A percentile compares a stretch with the other conserved stretches of the same genome.
Evolutionary conservation across 352 stramenopile genomes (phyloP).

Genomic region (Plasmopara viticola): DNA sequence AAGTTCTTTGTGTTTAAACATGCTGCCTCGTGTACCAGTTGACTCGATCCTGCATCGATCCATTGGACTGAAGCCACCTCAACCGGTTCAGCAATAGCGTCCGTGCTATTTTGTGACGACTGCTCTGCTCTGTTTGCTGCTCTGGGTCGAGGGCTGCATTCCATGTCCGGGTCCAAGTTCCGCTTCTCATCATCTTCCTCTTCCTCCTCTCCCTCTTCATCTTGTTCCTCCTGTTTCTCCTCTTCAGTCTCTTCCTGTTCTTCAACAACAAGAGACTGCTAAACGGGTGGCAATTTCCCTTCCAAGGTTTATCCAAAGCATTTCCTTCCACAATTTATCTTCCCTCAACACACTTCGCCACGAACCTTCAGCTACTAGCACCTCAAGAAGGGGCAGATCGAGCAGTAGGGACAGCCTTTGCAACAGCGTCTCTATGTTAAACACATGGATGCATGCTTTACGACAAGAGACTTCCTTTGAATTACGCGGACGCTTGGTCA

Average conservation of each 20-base stretch:
- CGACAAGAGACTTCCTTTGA: constrained; percentile 19
- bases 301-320: constrained; percentile 19
- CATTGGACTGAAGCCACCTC: constrained; percentile 2
- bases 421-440: constrained; percentile 31
- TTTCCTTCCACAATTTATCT: constrained; percentile 21
- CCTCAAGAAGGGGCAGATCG: constrained; percentile 30
- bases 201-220: not conserved
- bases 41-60: constrained; percentile 15
- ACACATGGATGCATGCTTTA: constrained; percentile 8
- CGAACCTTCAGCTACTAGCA: constrained; percentile 19
- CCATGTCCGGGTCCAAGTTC: constrained; percentile 1
- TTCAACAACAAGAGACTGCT: constrained; percentile 4
- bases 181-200: constrained; percentile 13
- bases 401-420: constrained; percentile 20
- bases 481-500: not conserved
- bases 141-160: too few species aligned
- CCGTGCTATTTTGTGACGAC: too few species aligned
- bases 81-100: not conserved
- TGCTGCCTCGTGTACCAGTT: constrained; percentile 19
- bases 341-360: constrained; percentile 21
- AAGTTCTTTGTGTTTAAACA: constrained; percentile 28
- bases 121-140: too few species aligned
- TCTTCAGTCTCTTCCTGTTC: too few species aligned
- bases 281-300: constrained; percentile 12
- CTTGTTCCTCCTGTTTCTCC: too few species aligned